Evolutionary conservation across 139 green algal genomes (phyloP).

Genomic region (Coccomyxa sp.): DNA sequence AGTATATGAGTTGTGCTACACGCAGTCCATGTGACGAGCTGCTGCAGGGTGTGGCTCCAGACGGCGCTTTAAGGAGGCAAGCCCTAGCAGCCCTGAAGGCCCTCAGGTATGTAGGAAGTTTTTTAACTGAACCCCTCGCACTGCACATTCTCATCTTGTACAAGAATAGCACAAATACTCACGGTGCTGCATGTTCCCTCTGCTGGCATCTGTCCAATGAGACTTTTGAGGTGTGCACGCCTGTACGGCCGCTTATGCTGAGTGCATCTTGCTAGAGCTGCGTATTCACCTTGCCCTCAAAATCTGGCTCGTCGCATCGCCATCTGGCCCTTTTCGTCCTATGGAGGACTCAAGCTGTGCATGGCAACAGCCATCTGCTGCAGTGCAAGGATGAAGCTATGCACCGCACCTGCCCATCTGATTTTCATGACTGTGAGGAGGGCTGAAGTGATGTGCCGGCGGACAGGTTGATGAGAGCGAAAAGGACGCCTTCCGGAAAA

Average conservation of each 20-base stretch:
- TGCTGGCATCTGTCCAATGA: not conserved
- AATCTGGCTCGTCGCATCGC: not conserved
- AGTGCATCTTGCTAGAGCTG: not conserved
- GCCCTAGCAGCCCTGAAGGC: conserved; percentile 68
- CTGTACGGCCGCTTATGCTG: not conserved
- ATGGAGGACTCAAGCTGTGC: not conserved
- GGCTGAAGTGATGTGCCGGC: too few relatives aligned
- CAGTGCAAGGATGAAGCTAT: not conserved
- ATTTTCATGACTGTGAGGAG: too few relatives aligned
- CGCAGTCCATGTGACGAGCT: not conserved
- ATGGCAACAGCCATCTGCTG: not conserved
- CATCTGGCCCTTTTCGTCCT: not conserved
- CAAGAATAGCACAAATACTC: not conserved
- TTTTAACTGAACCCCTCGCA: not conserved
- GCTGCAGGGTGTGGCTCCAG: conserved; percentile 55
- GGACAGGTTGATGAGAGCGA: conserved; percentile 53
- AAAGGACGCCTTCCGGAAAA: conserved; percentile 72
- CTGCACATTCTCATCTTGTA: not conserved
- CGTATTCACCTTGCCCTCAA: not conserved
- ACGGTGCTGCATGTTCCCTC: not conserved
- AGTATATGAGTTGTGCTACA: too few relatives aligned
- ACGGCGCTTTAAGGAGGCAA: conserved; percentile 35
- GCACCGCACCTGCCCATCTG: not conserved
- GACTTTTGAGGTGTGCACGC: not conserved
- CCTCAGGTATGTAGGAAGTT: conserved; percentile 33